Evolutionary conservation across 768 basidiomycete species (phyloP).

Genomic region (Serpula lacrymans): DNA sequence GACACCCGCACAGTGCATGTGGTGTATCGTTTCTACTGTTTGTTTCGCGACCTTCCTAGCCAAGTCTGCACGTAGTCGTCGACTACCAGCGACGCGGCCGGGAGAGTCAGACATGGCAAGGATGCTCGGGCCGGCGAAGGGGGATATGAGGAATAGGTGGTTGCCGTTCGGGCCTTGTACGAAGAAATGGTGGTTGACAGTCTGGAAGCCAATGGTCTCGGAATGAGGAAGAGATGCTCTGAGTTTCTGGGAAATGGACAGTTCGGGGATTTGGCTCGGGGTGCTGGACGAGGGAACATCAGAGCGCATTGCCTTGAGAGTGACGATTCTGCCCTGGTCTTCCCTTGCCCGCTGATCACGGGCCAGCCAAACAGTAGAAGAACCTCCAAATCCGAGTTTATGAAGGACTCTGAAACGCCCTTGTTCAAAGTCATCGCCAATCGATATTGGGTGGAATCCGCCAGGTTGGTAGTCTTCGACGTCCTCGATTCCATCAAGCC

Average conservation of each 20-base stretch:
- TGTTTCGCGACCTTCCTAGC: slow-evolving; percentile 35
- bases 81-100: slow-evolving; percentile 24
- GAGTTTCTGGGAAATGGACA: slow-evolving; percentile 34
- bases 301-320: slow-evolving; percentile 35
- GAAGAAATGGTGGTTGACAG: slow-evolving; percentile 42
- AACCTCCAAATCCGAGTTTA: slow-evolving; percentile 23
- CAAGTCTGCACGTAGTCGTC: slow-evolving; percentile 31
- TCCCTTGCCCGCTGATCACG: slow-evolving; percentile 27
- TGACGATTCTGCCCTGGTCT: slow-evolving; percentile 20
- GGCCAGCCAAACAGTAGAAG: slow-evolving; percentile 24
- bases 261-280: slow-evolving; percentile 21
- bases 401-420: slow-evolving; percentile 47
- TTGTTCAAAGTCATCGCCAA: slow-evolving; percentile 45
- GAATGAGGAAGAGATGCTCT: slow-evolving; percentile 24
- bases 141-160: slow-evolving; percentile 47
- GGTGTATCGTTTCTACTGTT: slow-evolving; percentile 18
- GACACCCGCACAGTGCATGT: slow-evolving; percentile 30
- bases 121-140: slow-evolving; percentile 41
- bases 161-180: slow-evolving; percentile 47
- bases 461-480: slow-evolving; percentile 48
- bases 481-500: slow-evolving; percentile 34
- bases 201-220: slow-evolving; percentile 21
- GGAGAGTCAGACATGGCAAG: slow-evolving; percentile 29
- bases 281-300: slow-evolving; percentile 23
- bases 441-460: slow-evolving; percentile 48